Evolutionary conservation across 371 early-diverging fungal species (phyloP).

Genomic region (Capniomyces stellatus): DNA sequence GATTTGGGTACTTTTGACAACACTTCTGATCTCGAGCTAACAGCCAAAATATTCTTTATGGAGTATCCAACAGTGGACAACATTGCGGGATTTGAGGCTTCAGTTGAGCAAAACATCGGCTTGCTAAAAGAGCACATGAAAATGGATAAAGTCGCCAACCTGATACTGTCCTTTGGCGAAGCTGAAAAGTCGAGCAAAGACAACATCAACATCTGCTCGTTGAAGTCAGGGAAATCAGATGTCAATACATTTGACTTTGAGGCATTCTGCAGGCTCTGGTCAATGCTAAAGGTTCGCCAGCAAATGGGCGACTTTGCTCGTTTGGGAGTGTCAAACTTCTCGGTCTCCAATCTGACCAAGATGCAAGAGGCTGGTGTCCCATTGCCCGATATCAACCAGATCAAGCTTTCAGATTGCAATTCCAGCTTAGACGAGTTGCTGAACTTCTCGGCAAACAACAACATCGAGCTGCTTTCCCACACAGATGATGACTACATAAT

Average conservation of each 20-base stretch:
- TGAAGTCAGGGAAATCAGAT: background rate
- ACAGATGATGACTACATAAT: background rate
- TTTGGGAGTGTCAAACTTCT: background rate
- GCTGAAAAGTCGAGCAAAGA: background rate
- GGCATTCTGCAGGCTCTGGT: background rate
- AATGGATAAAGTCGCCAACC: background rate
- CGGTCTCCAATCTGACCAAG: background rate
- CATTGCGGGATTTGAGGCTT: background rate
- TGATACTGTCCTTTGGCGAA: background rate
- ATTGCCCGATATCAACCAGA: constrained; percentile 1
- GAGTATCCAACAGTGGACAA: background rate
- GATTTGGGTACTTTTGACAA: background rate
- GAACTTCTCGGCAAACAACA: background rate
- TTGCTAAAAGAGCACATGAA: background rate
- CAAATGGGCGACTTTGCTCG: background rate
- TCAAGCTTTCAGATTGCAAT: background rate
- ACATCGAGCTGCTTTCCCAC: background rate
- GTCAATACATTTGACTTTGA: background rate
- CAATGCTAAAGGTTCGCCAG: background rate
- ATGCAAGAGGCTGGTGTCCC: background rate
- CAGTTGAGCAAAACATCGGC: background rate
- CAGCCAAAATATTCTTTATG: background rate
- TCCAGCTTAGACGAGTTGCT: background rate
- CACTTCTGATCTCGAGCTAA: background rate
- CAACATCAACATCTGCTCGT: background rate